Conservation (phyloP, 495 filamentous ascomycete genomes). For the Aspergillus egyptiacus region DNA sequence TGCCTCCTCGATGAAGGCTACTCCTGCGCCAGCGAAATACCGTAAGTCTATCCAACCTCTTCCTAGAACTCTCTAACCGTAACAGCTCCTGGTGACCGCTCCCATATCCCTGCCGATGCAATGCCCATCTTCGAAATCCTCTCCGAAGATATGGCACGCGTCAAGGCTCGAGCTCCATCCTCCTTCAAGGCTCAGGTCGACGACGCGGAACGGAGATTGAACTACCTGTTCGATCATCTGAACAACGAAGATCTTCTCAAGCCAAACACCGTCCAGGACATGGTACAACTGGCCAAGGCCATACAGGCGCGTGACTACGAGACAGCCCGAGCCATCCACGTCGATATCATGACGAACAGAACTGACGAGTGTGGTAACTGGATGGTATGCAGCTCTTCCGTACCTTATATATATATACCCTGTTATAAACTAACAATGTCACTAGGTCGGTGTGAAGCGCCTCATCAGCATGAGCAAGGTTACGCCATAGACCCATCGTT, state of each 20-base stretch:
- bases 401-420: background rate
- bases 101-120: slow-evolving; percentile 75
- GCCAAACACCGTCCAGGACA: slow-evolving; percentile 68
- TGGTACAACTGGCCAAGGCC: slow-evolving; percentile 61
- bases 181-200: slow-evolving; percentile 79
- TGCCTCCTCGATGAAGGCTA: slow-evolving; percentile 42
- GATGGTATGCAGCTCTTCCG: slow-evolving; percentile 66
- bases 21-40: slow-evolving; percentile 55
- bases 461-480: slow-evolving; percentile 86
- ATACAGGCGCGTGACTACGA: slow-evolving; percentile 69
- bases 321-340: slow-evolving; percentile 66
- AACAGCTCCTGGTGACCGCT: slow-evolving; percentile 73
- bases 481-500: slow-evolving; percentile 44
- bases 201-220: slow-evolving; percentile 87
- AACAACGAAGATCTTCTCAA: slow-evolving; percentile 91
- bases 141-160: slow-evolving; percentile 75
- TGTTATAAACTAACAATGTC: slow-evolving; percentile 6
- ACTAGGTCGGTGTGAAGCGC: slow-evolving; percentile 82
- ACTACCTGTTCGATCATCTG: slow-evolving; percentile 88
- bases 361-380: slow-evolving; percentile 84
- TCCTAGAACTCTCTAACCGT: slow-evolving; percentile 9
- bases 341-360: slow-evolving; percentile 75
- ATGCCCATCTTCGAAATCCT: slow-evolving; percentile 76
- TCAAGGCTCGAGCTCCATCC: slow-evolving; percentile 74
- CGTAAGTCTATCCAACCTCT: slow-evolving; percentile 44